Conservation (phyloP, 371 early-diverging fungal genomes). For the Caulochytrium protostelioides region DNA sequence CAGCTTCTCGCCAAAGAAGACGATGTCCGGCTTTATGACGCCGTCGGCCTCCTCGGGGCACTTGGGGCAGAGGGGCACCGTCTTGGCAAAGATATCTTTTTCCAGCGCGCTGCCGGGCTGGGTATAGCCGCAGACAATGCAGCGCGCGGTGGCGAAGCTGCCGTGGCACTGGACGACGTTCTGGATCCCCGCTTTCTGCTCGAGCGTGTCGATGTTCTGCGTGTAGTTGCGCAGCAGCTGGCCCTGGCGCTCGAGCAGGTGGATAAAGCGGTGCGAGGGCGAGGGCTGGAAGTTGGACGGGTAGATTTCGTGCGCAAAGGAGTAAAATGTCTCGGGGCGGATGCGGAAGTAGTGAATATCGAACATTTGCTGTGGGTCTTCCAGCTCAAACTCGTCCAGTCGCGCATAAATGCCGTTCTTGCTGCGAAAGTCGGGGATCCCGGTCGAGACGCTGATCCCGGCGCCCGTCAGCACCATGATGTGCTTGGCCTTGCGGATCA, state of each 20-base stretch:
- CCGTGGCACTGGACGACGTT: constrained; percentile 77
- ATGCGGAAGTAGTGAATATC: constrained; percentile 56
- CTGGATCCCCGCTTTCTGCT: constrained; percentile 69
- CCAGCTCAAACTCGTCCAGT: constrained; percentile 21
- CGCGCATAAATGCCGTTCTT: constrained; percentile 79
- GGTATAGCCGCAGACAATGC: constrained; percentile 54
- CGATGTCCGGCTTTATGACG: constrained; percentile 58
- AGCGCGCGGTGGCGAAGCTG: constrained; percentile 77
- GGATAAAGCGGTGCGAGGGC: constrained; percentile 77
- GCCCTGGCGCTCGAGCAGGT: constrained; percentile 53
- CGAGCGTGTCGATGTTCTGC: constrained; percentile 95
- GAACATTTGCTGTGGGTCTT: constrained; percentile 16
- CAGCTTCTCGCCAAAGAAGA: constrained; percentile 82
- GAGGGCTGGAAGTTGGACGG: constrained; percentile 80
- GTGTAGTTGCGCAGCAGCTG: constrained; percentile 85
- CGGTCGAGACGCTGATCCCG: constrained; percentile 68
- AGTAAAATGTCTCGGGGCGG: constrained; percentile 71
- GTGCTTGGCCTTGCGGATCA: constrained; percentile 39
- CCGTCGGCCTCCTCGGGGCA: constrained; percentile 13
- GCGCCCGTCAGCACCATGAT: constrained; percentile 86
- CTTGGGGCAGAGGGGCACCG: constrained; percentile 3
- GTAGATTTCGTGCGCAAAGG: constrained; percentile 73
- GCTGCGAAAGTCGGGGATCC: constrained; percentile 97
- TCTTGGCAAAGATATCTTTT: constrained; percentile 41
- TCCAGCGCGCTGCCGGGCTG: constrained; percentile 58